phyloP scores from a whole-genome alignment of 148 eudicot species.

The Spergularia marina region DNA sequence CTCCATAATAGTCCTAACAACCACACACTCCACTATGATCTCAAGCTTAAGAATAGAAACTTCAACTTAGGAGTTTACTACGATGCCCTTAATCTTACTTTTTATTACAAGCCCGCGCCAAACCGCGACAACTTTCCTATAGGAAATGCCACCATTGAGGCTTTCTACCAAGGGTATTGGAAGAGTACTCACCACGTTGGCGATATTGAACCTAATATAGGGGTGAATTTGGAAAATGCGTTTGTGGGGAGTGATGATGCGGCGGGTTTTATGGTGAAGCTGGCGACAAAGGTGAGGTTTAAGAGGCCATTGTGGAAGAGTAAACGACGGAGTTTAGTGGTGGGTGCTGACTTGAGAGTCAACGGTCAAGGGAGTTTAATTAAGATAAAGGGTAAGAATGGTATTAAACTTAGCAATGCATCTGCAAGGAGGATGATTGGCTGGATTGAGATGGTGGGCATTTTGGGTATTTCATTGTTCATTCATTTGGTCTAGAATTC shows the following conservation, averaged over 20 bases:
- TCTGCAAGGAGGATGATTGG: too few species aligned
- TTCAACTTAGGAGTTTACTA: too few species aligned
- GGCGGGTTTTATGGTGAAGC: slow-evolving; percentile 45
- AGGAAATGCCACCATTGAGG: slow-evolving; percentile 21
- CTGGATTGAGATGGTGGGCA: slow-evolving; percentile 7
- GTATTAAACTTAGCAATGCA: slow-evolving; percentile 47
- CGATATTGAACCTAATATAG: slow-evolving; percentile 15
- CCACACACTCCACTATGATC: slow-evolving; percentile 44
- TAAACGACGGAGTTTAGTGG: slow-evolving; percentile 38
- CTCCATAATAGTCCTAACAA: slow-evolving; percentile 20
- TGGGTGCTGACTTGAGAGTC: slow-evolving; percentile 48
- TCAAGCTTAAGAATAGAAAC: too few species aligned
- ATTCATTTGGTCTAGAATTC: not conserved
- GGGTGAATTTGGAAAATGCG: slow-evolving; percentile 24
- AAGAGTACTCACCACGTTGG: slow-evolving; percentile 43
- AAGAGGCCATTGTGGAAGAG: slow-evolving; percentile 60
- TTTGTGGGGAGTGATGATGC: slow-evolving; percentile 20
- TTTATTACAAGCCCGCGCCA: slow-evolving; percentile 26
- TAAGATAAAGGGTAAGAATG: slow-evolving; percentile 48
- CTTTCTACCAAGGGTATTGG: slow-evolving; percentile 62
- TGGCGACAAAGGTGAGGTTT: slow-evolving; percentile 57
- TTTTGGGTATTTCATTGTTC: slow-evolving; percentile 14
- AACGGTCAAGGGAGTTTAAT: slow-evolving; percentile 34
- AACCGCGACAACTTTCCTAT: slow-evolving; percentile 19
- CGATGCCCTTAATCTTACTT: slow-evolving; percentile 46